Evolutionary conservation across 1,284 basidiomycete genomes (phyloP).

Genomic region (Blastosporella zonata): DNA sequence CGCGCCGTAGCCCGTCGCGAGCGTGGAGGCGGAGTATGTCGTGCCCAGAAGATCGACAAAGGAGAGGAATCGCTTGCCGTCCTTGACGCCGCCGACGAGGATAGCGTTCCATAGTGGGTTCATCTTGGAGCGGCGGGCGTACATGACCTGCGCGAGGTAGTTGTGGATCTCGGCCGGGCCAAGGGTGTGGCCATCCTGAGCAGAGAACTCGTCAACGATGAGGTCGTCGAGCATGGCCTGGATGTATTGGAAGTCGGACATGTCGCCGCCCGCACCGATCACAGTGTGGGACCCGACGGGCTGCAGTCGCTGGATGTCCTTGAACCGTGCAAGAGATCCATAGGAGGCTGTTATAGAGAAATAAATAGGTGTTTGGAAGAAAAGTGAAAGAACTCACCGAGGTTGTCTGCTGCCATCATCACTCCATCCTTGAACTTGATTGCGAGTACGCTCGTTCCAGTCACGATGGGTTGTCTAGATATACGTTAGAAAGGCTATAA

Average conservation of each 20-base stretch:
- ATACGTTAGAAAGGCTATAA: conserved; percentile 4
- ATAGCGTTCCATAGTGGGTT: conserved; percentile 96
- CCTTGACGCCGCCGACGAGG: conserved; percentile 89
- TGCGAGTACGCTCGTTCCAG: conserved; percentile 93
- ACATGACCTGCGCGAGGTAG: conserved; percentile 91
- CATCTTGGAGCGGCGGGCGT: conserved; percentile 83
- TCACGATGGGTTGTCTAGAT: conserved; percentile 88
- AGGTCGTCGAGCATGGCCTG: conserved; percentile 76
- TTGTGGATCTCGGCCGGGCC: conserved; percentile 93
- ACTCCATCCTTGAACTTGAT: conserved; percentile 95
- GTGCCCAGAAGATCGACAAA: conserved; percentile 98
- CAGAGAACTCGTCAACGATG: conserved; percentile 76
- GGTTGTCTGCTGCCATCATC: conserved; percentile 99
- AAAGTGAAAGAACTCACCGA: conserved; percentile 54
- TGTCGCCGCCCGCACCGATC: conserved; percentile 92
- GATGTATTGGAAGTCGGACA: conserved; percentile 97
- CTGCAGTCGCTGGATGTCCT: conserved; percentile 88
- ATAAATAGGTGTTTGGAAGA: background rate
- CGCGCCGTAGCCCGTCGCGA: conserved; percentile 96
- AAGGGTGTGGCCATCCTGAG: conserved; percentile 81
- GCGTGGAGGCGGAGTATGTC: conserved; percentile 91
- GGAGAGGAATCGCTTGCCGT: conserved; percentile 81
- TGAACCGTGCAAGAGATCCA: conserved; percentile 96
- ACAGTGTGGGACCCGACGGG: conserved; percentile 83
- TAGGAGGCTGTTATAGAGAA: conserved; percentile 77